Evolutionary conservation across 2,329 filamentous ascomycete genomes (phyloP), one percentile per base, ranked within the genome.

Genomic region (Zymoseptoria passerinii): DNA sequence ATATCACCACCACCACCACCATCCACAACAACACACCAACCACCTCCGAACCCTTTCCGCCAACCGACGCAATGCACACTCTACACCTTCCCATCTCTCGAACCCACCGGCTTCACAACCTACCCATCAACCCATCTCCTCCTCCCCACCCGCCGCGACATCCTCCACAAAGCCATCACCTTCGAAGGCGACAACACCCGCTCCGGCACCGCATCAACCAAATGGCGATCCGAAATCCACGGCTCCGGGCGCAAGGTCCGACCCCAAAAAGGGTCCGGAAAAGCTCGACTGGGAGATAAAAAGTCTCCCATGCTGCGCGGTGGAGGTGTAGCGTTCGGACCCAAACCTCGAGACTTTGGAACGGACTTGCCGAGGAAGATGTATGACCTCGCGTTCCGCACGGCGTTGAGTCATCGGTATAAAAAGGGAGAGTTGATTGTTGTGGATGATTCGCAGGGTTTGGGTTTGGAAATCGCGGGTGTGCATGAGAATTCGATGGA

Each of bases 311-410:
- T 95, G 73, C 76, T 90, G 49, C 81, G 81, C 62, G 94, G 94
- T 64, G 94, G 94, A 74, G 92, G 91, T 75, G 92, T 95, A 67
- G 80, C 85, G 0, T 90, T 91, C 70, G 94, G 94, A n/a, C 94
- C 94, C 28, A 86, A 92, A 67, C 92, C 92, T 27, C 83, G 94
- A 72, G 90, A 97, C 76, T 99, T 99, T 71, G 83, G 84, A 60
- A 95, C 92, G 20, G 82, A 82, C 16, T 80, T 99, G 57, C 91
- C 88, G 67, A 82, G 82, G 71, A 97, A 97, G 78, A 84, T 96
- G 52, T 99, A 99, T 77, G 92, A 97, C 75, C 81, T 95, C 67
- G 94, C 94, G 8, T 97, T 90, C 90, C 85, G 94, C 71, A 97
- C 89, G 50, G 94, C 94, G 9, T 81, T 99, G 64, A 94, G 88